Conservation (phyloP, 2,329 filamentous ascomycete genomes). For the Westerdykella ornata region DNA sequence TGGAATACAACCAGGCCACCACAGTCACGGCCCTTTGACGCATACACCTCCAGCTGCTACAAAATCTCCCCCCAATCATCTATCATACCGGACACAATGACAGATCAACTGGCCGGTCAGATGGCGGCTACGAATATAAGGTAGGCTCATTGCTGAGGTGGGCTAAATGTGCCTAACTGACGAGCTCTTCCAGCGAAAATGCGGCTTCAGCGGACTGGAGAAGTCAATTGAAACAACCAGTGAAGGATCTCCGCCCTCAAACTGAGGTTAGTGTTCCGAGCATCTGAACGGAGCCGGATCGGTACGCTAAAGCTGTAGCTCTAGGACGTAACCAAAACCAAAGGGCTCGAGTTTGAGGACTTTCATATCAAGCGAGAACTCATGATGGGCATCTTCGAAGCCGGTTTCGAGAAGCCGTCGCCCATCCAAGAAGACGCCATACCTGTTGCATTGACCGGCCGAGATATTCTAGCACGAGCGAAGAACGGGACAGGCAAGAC, state of each 20-base stretch:
- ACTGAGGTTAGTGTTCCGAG: slow-evolving; percentile 56
- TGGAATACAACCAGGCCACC: too few relatives aligned
- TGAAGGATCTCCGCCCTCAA: slow-evolving; percentile 70
- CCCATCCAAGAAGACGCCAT: slow-evolving; percentile 99
- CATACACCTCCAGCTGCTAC: neutral
- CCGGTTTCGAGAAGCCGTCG: slow-evolving; percentile 96
- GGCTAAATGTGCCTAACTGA: slow-evolving; percentile 4
- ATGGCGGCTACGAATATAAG: slow-evolving; percentile 50
- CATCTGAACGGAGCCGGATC: neutral
- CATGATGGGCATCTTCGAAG: slow-evolving; percentile 99
- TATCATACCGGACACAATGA: slow-evolving; percentile 36
- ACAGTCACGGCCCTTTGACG: neutral
- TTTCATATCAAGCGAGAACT: slow-evolving; percentile 92
- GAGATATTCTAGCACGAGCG: slow-evolving; percentile 90
- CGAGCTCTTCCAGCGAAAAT: slow-evolving; percentile 38
- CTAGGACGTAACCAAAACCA: slow-evolving; percentile 95
- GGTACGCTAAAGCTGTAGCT: neutral
- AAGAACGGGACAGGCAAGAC: slow-evolving; percentile 99
- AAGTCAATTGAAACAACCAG: slow-evolving; percentile 62
- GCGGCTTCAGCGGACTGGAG: slow-evolving; percentile 57
- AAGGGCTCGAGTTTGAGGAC: slow-evolving; percentile 95
- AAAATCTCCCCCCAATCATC: neutral
- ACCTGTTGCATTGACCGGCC: slow-evolving; percentile 87
- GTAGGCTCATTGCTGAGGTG: slow-evolving; percentile 23
- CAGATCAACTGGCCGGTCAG: slow-evolving; percentile 49